phyloP scores from a whole-genome alignment of 352 stramenopile species.

The Phytophthora sansomeana region DNA sequence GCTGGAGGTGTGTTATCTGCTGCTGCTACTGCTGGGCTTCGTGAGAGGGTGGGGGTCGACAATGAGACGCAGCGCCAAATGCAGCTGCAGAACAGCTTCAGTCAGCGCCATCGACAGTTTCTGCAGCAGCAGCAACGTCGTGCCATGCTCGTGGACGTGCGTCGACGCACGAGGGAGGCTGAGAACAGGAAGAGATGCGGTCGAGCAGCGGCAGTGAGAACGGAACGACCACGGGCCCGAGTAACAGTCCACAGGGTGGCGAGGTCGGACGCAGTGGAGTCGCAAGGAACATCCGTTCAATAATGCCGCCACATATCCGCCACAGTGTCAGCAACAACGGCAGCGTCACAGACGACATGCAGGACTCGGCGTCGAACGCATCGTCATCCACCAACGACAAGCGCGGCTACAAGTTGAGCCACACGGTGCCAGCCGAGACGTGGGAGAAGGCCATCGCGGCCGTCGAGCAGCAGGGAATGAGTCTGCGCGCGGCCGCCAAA shows the following conservation, averaged over 20 bases:
- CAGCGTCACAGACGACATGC: slow-evolving; percentile 22
- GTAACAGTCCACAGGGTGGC: slow-evolving; percentile 5
- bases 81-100: slow-evolving; percentile 24
- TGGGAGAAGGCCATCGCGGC: slow-evolving; percentile 69
- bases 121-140: slow-evolving; percentile 38
- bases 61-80: slow-evolving; percentile 19
- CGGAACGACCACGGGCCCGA: no score
- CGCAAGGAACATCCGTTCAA: background rate
- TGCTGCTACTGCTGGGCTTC: slow-evolving; percentile 1
- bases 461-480: slow-evolving; percentile 67
- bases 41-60: no score
- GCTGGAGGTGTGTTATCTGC: no score
- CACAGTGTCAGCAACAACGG: slow-evolving; percentile 2
- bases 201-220: slow-evolving; percentile 6
- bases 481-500: slow-evolving; percentile 54
- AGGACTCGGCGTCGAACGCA: no score
- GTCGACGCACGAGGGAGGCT: slow-evolving; percentile 4
- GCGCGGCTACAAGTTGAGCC: slow-evolving; percentile 55
- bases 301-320: background rate
- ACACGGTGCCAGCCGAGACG: slow-evolving; percentile 62
- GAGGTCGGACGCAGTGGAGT: background rate
- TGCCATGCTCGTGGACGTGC: slow-evolving; percentile 18
- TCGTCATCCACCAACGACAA: slow-evolving; percentile 35
- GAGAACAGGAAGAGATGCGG: slow-evolving; percentile 11
- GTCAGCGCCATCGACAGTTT: slow-evolving; percentile 21